phyloP scores from a whole-genome alignment of 129 eudicot species.

The Flaveria trinervia region DNA sequence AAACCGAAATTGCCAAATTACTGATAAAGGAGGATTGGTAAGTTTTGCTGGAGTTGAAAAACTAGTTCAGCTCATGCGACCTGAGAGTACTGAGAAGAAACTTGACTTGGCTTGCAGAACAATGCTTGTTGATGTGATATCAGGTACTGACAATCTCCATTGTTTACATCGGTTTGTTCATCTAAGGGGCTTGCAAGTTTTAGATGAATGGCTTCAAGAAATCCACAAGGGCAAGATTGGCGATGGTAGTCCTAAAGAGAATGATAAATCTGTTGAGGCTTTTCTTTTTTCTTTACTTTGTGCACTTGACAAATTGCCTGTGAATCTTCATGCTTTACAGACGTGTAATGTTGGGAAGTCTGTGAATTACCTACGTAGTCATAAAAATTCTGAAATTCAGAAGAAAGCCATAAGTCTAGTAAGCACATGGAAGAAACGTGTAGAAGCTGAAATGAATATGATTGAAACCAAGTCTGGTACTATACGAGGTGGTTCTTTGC shows the following conservation, averaged over 20 bases:
- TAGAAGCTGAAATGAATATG: constrained; percentile 90
- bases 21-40: constrained; percentile 75
- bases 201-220: constrained; percentile 94
- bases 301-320: constrained; percentile 89
- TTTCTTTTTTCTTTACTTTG: constrained; percentile 85
- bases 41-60: constrained; percentile 58
- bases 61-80: constrained; percentile 63
- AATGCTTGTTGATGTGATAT: constrained; percentile 73
- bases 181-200: constrained; percentile 53
- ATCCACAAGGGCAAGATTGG: constrained; percentile 79
- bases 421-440: constrained; percentile 98
- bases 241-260: constrained; percentile 60
- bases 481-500: constrained; percentile 51
- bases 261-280: constrained; percentile 77
- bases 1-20: constrained; percentile 69
- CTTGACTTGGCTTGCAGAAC: constrained; percentile 50
- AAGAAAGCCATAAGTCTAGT: constrained; percentile 85
- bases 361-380: constrained; percentile 77
- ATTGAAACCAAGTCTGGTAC: constrained; percentile 59
- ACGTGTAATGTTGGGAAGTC: constrained; percentile 85
- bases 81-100: constrained; percentile 48
- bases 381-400: constrained; percentile 80
- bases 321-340: constrained; percentile 90
- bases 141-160: constrained; percentile 64
- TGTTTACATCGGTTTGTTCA: constrained; percentile 62